Evolutionary conservation across 164 flowering plant genomes (phyloP), one percentile per base, ranked within the genome.

Genomic region (Chimonanthus praecox): DNA sequence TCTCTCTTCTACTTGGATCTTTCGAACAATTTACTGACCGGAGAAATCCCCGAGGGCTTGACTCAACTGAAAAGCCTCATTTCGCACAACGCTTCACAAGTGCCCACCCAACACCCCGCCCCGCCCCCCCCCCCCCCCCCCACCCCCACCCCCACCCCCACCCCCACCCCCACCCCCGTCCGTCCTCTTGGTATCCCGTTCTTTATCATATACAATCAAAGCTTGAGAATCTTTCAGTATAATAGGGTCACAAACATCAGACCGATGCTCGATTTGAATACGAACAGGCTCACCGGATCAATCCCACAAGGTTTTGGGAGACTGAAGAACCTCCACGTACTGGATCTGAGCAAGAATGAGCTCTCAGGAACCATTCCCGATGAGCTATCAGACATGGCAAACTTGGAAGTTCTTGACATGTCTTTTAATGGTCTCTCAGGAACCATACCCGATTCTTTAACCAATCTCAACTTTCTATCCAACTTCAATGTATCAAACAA

Each of bases 181-280:
- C n/a, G n/a, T n/a, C 71, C 18, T 71, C 85, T 82, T 15, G 88
- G 86, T n/a, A 80, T 90, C 58, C 94, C 97, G 0, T 75, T 91
- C 6, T 91, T 77, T 75, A 88, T 88, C 4, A 90, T 86, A 76
- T 77, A 90, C 58, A 83, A 78, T 82, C 89, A 5, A 82, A 68
- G 51, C 46, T 65, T 63, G 43, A 63, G 49, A 3, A 64, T 11
- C 1, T 65, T 72, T 16, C 69, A 68, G 47, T 77, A 77, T 18
- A 73, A 49, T 21, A 69, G 45, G 47, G 33, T 73, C 49, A 5
- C 10, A 43, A 73, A 75, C 9, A 51, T 77, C 21, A 77, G 72
- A 5, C 74, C 77, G 4, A 69, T 67, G 3, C 13, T 78, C 58
- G 71, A 70, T 49, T 33, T 74, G 4, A 44, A 49, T 58, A 11